Conservation (phyloP, 2,329 filamentous ascomycete species). For the Exophiala bonariae region DNA sequence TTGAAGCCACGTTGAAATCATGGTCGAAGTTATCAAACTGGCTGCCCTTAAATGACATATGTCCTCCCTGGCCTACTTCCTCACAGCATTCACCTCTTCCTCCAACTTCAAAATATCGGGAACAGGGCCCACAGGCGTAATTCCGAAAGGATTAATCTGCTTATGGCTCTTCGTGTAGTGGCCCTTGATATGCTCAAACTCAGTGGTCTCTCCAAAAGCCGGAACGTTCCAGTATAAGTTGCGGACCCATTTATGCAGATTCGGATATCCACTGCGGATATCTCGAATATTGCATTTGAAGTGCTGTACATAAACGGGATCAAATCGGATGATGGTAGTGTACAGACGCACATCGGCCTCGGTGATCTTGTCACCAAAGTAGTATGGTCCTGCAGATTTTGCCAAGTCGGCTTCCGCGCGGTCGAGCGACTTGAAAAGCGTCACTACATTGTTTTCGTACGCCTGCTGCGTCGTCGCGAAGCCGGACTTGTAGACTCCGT, state of each 20-base stretch:
- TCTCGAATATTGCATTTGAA: conserved; percentile 82
- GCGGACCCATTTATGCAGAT: conserved; percentile 77
- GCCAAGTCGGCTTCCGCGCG: conserved; percentile 70
- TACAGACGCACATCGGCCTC: conserved; percentile 80
- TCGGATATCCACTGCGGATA: conserved; percentile 80
- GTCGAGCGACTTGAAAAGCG: conserved; percentile 77
- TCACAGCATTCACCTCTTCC: conserved; percentile 69
- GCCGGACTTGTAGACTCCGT: conserved; percentile 61
- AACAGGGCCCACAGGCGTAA: conserved; percentile 82
- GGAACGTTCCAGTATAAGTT: conserved; percentile 79
- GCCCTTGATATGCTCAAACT: conserved; percentile 94
- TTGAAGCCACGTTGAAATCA: too few relatives aligned
- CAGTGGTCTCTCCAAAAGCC: conserved; percentile 78
- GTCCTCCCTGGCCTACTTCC: conserved; percentile 8
- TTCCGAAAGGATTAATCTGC: conserved; percentile 66
- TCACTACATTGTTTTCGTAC: conserved; percentile 72
- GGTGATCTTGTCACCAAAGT: conserved; percentile 73
- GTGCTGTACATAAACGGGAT: conserved; percentile 78
- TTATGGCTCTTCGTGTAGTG: conserved; percentile 67
- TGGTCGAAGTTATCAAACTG: background rate
- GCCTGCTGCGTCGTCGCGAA: conserved; percentile 83
- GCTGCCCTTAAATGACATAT: background rate
- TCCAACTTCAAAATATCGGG: conserved; percentile 77
- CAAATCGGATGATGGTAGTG: conserved; percentile 72
- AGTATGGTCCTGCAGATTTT: conserved; percentile 58